These are phyloP conservation scores for Eimeria acervulina DNA, from an alignment of 169 alveolate genomes.

Conservation along the genomic window DNA sequence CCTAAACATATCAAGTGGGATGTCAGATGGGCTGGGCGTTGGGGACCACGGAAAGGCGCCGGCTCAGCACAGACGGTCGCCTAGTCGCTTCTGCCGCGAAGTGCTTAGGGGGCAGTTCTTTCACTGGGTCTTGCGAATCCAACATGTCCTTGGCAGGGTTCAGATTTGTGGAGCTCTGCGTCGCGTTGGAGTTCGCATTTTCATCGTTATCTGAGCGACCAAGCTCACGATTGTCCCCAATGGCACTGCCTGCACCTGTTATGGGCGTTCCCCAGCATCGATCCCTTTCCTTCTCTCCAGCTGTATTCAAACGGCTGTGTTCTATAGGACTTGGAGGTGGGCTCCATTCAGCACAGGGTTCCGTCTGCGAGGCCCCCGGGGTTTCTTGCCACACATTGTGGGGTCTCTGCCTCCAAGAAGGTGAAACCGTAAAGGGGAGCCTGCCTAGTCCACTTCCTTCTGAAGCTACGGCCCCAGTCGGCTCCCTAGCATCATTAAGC, in stretches of 20 bases:
- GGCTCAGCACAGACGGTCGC: conserved; percentile 69
- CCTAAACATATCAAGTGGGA: conserved; percentile 1
- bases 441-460: conserved; percentile 34
- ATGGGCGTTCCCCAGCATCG: conserved; percentile 59
- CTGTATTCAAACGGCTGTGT: conserved; percentile 21
- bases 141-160: background rate
- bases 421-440: conserved; percentile 76
- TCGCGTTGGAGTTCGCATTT: conserved; percentile 45
- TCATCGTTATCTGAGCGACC: conserved; percentile 28
- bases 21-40: conserved; percentile 8
- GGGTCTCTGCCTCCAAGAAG: conserved; percentile 67
- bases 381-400: conserved; percentile 68
- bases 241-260: conserved; percentile 17
- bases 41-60: conserved; percentile 74
- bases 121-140: background rate
- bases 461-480: background rate
- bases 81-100: conserved; percentile 30
- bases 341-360: conserved; percentile 71
- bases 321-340: conserved; percentile 60
- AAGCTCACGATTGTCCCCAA: conserved; percentile 15
- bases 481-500: conserved; percentile 3
- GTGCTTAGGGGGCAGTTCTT: conserved; percentile 46
- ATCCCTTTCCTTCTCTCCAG: background rate
- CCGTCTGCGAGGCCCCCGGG: conserved; percentile 56
- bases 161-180: background rate